Evolutionary conservation across 768 basidiomycete species (phyloP).

Genomic region (Naganishia vishniacii): DNA sequence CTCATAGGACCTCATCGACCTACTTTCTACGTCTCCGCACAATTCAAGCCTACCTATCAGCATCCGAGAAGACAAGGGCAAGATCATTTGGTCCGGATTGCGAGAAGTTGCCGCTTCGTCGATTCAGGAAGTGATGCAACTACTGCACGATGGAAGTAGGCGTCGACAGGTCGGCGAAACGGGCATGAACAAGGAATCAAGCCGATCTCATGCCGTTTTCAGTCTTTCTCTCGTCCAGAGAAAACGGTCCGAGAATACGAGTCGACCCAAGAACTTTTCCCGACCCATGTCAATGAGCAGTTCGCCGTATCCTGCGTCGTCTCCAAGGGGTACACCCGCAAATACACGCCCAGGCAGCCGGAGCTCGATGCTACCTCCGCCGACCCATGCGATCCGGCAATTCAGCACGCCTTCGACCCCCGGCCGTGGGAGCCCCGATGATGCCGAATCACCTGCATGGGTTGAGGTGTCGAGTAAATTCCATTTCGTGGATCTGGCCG

Average conservation of each 20-base stretch:
- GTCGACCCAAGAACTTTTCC: conserved; percentile 15
- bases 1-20: conserved; percentile 75
- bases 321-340: conserved; percentile 35
- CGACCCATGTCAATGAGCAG: conserved; percentile 40
- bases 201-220: conserved; percentile 97
- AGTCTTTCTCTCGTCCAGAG: conserved; percentile 89
- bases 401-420: conserved; percentile 16
- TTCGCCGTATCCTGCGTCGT: conserved; percentile 24
- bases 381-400: conserved; percentile 5
- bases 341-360: conserved; percentile 31
- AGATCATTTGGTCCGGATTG: conserved; percentile 94
- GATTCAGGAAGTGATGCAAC: conserved; percentile 85
- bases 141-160: conserved; percentile 80
- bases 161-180: conserved; percentile 93
- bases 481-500: conserved; percentile 96
- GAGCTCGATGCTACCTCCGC: conserved; percentile 30
- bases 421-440: background rate
- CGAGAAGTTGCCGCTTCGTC: conserved; percentile 84
- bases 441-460: conserved; percentile 53
- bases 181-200: conserved; percentile 97
- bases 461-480: conserved; percentile 88
- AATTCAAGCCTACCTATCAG: conserved; percentile 66
- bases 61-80: conserved; percentile 92
- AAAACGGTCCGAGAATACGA: conserved; percentile 51
- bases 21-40: conserved; percentile 71